phyloP scores from a whole-genome alignment of 2,329 filamentous ascomycete species.

The Stagonosporopsis rhizophila region DNA sequence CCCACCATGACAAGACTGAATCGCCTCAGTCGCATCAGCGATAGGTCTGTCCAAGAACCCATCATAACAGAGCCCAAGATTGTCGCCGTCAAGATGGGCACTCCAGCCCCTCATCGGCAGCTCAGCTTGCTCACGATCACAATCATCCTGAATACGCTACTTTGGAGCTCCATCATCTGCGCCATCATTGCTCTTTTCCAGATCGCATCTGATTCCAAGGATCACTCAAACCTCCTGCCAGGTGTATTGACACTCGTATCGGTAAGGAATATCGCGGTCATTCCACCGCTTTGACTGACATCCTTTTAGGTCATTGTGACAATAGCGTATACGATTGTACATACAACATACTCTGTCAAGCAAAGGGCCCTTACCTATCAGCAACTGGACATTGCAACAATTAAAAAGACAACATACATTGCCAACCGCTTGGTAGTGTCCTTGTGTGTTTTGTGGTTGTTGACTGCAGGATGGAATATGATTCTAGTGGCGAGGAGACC shows the following conservation, averaged over 20 bases:
- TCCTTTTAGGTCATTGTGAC: slow-evolving; percentile 44
- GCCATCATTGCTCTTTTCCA: slow-evolving; percentile 39
- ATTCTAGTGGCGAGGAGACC: slow-evolving; percentile 49
- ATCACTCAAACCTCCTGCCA: slow-evolving; percentile 39
- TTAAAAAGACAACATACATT: slow-evolving; percentile 44
- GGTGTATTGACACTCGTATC: slow-evolving; percentile 43
- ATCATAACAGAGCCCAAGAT: not conserved
- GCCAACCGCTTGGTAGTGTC: slow-evolving; percentile 42
- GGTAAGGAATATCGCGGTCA: slow-evolving; percentile 27
- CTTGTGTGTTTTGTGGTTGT: slow-evolving; percentile 46
- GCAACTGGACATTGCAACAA: slow-evolving; percentile 27
- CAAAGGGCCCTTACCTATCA: slow-evolving; percentile 41
- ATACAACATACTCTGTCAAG: slow-evolving; percentile 44
- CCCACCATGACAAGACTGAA: slow-evolving; percentile 8
- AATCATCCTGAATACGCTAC: slow-evolving; percentile 42
- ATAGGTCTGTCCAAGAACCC: not conserved
- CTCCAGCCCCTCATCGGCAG: slow-evolving; percentile 35
- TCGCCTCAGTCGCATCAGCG: slow-evolving; percentile 8
- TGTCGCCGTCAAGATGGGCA: slow-evolving; percentile 5
- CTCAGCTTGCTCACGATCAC: slow-evolving; percentile 45
- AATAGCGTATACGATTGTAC: slow-evolving; percentile 44
- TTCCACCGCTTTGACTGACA: slow-evolving; percentile 10
- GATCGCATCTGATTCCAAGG: slow-evolving; percentile 36
- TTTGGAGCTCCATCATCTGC: slow-evolving; percentile 44
- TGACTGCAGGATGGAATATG: slow-evolving; percentile 50